Conservation (phyloP, 352 stramenopile genomes). For the Pythium brachiatum region DNA sequence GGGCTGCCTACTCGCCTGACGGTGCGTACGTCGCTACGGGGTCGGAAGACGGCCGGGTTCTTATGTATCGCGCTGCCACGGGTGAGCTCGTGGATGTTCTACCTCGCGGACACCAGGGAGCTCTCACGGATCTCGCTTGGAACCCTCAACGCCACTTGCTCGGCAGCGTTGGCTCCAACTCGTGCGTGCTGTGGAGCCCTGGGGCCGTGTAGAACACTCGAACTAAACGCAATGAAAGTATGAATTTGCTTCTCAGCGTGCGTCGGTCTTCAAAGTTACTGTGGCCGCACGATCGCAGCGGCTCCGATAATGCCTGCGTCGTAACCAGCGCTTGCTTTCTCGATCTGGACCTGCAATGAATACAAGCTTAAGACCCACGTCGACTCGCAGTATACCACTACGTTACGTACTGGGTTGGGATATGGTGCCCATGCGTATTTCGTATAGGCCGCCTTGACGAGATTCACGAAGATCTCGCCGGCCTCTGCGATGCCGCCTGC, state of each 20-base stretch:
- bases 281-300: constrained; percentile 30
- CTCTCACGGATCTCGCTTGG: constrained; percentile 70
- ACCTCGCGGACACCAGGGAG: constrained; percentile 56
- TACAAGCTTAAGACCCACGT: too few relatives aligned
- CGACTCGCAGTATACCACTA: too few relatives aligned
- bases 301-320: constrained; percentile 81
- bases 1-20: constrained; percentile 67
- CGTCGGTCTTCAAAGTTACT: constrained; percentile 1
- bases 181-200: constrained; percentile 69
- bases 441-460: constrained; percentile 50
- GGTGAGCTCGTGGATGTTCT: constrained; percentile 62
- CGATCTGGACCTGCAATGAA: constrained; percentile 66
- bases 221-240: not conserved
- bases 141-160: constrained; percentile 84
- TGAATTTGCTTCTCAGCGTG: not conserved
- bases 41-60: constrained; percentile 69
- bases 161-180: constrained; percentile 66
- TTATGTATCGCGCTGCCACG: constrained; percentile 59
- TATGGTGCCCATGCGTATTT: constrained; percentile 79
- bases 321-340: constrained; percentile 80
- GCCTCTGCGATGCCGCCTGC: constrained; percentile 74
- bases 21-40: constrained; percentile 72
- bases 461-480: constrained; percentile 64
- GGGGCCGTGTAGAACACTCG: constrained; percentile 18
- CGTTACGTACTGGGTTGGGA: constrained; percentile 57